Base-by-base conservation (phyloP, 2,329 filamentous ascomycete species). In the Pseudocercospora cruenta region DNA sequence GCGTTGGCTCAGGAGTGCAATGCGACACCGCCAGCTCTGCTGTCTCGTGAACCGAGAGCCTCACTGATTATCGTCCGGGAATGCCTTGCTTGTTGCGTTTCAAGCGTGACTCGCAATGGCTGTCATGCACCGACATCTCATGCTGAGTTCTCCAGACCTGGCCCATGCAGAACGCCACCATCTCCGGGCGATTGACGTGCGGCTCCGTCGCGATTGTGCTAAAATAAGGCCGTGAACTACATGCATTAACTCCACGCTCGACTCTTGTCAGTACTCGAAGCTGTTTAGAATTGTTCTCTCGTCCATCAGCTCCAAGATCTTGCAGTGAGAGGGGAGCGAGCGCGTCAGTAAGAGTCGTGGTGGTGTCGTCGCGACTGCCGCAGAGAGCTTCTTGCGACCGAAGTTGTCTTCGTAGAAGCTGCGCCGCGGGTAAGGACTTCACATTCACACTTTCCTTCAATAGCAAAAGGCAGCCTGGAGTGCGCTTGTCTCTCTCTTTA, bases 1-100 rank as follows among this genome's bases (percentile, higher is more conserved):
- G 39, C 47, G 51, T 26, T 55, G 51, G 51, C 51, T 55, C 51
- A 55, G 51, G 51, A 55, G 51, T 55, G 51, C 51, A 55, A 55
- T 55, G 51, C 51, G 51, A 55, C 51, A 55, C 51, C 51, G 51
- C 51, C 51, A 55, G 51, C 22, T 24, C 49, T 55, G 51, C 51
- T 31, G 51, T 55, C 51, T 55, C 51, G 26, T 28, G 24, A 55
- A 31, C 51, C 51, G 51, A 55, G 51, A 33, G 51, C 51, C 51
- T 55, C 51, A 54, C 51, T 28, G 51, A 31, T 55, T 55, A 31
- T 55, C 51, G 24, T 19, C 51, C 4, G 16, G 51, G 51, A 28
- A 24, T 33, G 51, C 51, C 51, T 55, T 55, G 51, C 51, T 55
- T 55, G 26, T 55, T 55, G 26, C 51, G 51, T 55, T 55, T 55